Base-by-base conservation (phyloP, 768 basidiomycete genomes). In the Podaxis sp. region DNA sequence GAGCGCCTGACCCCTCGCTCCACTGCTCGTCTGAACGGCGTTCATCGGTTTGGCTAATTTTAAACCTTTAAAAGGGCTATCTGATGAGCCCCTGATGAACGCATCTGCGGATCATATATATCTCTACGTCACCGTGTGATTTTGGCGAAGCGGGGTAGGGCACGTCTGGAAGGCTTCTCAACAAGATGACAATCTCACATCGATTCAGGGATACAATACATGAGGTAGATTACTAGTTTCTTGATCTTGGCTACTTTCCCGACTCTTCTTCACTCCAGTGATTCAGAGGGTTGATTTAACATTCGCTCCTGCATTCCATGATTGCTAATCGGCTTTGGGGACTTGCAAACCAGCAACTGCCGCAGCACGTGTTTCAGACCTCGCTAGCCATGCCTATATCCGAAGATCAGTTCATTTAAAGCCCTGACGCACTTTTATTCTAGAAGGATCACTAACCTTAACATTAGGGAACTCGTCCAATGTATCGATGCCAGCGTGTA, bases 391-490 rank as follows among this genome's bases (percentile, higher is more conserved):
- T 33, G 67, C 68, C 70, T 71, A 55, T 6, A 13, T 2, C 15
- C 43, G 13, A 53, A 29, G 24, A 47, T 19, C 19, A 15, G 3
- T 29, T 62, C 13, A 51, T 40, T 27, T 59, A n/a, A 11, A 53
- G 19, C n/a, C 13, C 13, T 19, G 36, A 5, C 15, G 3, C 17
- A 41, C 3, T 24, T 8, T 19, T 59, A 13, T 41, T 24, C 17
- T 25, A 22, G 11, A 27, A 50, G 49, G 49, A 13, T 19, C 9
- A 49, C 62, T 27, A 47, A 80, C 88, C 78, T 85, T 84, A 59
- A 91, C 71, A 66, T 78, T 75, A 1, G 92, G 90, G 78, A 80
- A 90, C 40, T 83, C 81, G 52, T 87, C 84, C 55, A 92, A 73
- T 27, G 70, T 80, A 46, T 85, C 81, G 19, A 89, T 74, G 7